These are phyloP conservation scores for Achlya hypogyna DNA, from an alignment of 352 stramenopile genomes.

Conservation along the genomic window DNA sequence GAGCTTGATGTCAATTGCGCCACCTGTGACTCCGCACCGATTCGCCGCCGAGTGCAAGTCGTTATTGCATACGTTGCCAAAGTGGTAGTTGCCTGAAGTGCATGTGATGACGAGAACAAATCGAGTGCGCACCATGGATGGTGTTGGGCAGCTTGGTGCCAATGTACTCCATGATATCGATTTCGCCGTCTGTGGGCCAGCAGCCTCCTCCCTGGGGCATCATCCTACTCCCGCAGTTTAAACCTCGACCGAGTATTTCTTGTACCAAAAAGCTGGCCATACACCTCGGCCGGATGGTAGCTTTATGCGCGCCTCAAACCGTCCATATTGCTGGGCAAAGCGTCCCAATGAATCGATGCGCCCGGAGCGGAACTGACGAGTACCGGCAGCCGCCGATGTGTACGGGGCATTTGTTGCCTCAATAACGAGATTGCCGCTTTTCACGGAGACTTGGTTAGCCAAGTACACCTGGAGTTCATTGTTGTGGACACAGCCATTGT, in stretches of 20 bases:
- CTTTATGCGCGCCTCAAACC: conserved; percentile 24
- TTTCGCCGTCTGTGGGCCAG: conserved; percentile 18
- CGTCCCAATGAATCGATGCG: conserved; percentile 22
- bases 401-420: not conserved
- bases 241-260: no score
- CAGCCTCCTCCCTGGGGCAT: conserved; percentile 8
- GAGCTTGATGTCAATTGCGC: not conserved
- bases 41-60: not conserved
- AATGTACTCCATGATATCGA: conserved; percentile 15
- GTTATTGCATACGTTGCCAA: conserved; percentile 2
- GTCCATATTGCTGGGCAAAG: conserved; percentile 24
- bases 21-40: not conserved
- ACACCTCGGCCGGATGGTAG: conserved; percentile 23
- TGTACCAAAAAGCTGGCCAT: conserved; percentile 30
- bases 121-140: not conserved
- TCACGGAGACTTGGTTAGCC: not conserved
- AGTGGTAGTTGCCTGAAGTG: conserved; percentile 13
- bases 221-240: not conserved
- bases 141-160: not conserved
- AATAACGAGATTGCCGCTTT: conserved; percentile 4
- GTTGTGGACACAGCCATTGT: conserved; percentile 7
- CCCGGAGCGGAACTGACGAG: conserved; percentile 22
- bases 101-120: not conserved
- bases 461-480: conserved; percentile 17
- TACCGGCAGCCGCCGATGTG: not conserved